Percentiles rank a stretch among this genome's conserved stretches.
phyloP scores from a whole-genome alignment of 148 eudicot species.

The Vaccinium myrtillus region DNA sequence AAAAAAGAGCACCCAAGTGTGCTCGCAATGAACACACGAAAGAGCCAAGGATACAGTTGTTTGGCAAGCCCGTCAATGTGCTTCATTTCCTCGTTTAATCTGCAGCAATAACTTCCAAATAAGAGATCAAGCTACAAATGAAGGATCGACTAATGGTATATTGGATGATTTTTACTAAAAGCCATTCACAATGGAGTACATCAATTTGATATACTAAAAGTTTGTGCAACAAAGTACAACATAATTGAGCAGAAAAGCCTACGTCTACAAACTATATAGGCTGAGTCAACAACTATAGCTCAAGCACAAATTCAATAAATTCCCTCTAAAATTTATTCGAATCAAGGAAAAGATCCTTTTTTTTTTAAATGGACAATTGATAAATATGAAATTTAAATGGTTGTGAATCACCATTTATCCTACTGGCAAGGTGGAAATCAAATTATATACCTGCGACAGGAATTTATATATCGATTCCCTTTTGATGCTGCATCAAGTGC shows the following conservation, averaged over 20 bases:
- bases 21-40: background rate
- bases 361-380: background rate
- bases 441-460: slow-evolving; percentile 72
- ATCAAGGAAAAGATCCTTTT: background rate
- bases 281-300: background rate
- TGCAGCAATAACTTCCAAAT: slow-evolving; percentile 27
- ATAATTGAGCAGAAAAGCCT: background rate
- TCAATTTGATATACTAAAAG: background rate
- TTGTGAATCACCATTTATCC: background rate
- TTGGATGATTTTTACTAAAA: background rate
- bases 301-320: background rate
- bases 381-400: background rate
- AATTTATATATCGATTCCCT: slow-evolving; percentile 87
- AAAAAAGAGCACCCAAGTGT: background rate
- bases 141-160: no score
- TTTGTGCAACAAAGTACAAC: background rate
- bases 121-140: background rate
- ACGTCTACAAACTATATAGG: background rate
- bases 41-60: slow-evolving; percentile 54
- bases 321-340: background rate
- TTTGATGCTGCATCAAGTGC: slow-evolving; percentile 88
- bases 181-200: background rate
- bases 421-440: slow-evolving; percentile 3
- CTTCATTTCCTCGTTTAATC: slow-evolving; percentile 93
- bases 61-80: slow-evolving; percentile 64